Base-by-base conservation (phyloP, 225 moss, liverwort and hornwort genomes). In the Lunularia cruciata region DNA sequence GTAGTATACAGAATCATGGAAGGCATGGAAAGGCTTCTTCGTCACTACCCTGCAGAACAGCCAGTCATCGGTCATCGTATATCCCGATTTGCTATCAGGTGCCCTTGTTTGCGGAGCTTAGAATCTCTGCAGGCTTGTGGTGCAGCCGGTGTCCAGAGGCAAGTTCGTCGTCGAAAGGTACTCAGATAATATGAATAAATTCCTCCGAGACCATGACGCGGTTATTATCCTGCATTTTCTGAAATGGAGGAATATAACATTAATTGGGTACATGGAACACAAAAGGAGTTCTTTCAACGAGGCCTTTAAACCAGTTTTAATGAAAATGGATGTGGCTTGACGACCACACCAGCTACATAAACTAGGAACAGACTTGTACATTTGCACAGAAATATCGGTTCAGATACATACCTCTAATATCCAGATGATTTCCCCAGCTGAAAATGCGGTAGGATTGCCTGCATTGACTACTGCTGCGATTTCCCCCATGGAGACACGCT, bases 361-460 rank as follows among this genome's bases (percentile, higher is more conserved):
- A 48, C 19, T 30, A 14, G 1, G 2, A 6, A 3, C 19, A 60
- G 47, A 47, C 26, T 12, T n/a, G 28, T 19, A 10, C 1, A 8
- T 3, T 26, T 7, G 15, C 5, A 38, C 14, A 38, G 25, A 15
- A 14, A 22, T 14, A 0, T 0, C 1, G 45, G 19, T 45, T 32
- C n/a, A 12, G 7, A 33, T 23, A 7, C 45, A 38, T 68, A 89
- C 94, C 89, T 89, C 89, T 60, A 92, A 68, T 63, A 92, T 73
- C 83, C 82, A 92, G 45, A 83, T 71, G 45, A 96, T 84, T 73
- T 96, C 90, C 59, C 75, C 85, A 1, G 53, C 32, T 54, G 90
- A 90, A 67, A 92, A 92, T 22, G 88, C 86, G 26, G 63, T 78
- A 14, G 82, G 42, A 70, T 86, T 96, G 77, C 82, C 90, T 49